Evolutionary conservation across 2,329 filamentous ascomycete species (phyloP), one percentile per base, ranked within the genome.

Genomic region (Cladosporium sp.): DNA sequence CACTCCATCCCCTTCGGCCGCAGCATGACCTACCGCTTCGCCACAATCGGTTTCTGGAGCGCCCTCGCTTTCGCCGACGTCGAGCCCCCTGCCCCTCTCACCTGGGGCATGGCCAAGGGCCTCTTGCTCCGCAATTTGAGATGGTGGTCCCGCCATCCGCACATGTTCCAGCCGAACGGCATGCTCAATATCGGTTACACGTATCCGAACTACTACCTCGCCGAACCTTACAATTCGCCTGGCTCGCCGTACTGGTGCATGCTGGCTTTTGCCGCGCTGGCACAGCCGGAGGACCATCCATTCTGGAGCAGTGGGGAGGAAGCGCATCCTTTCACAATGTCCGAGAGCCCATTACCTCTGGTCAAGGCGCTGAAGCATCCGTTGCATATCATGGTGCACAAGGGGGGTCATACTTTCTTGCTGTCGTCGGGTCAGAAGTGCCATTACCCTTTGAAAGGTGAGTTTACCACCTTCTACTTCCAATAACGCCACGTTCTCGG

Each of bases 21-120:
- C 42, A 88, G 84, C 47, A 78, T 91, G 43, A 88, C 85, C 6
- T 92, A 92, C 65, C 80, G 87, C n/a, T 91, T 89, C 66, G 87
- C 86, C 43, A 90, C 90, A 83, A 83, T 85, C n/a, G 86, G 83
- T 0, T 91, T 91, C 70, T 91, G 87, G 87, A 84, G 85, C 11
- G 84, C 86, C 0, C 70, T 90, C 22, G 88, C 85, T 1, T 89
- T 89, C 60, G 86, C 86, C 3, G 83, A 83, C 57, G 83, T 89
- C 44, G 84, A 89, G 47, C 75, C 89, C 4, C 86, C 86, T 0
- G 75, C 75, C 7, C 86, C 87, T 0, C 70, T 91, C 47, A 86
- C 83, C 2, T 90, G 86, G 86, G 87, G 88, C 2, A 85, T 88
- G 59, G 83, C 90, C 13, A 89, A 89, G 67, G 87, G 88, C 2